These are phyloP conservation scores for Prunus salicina DNA, from an alignment of 306 rosid species.

Conservation along the genomic window DNA sequence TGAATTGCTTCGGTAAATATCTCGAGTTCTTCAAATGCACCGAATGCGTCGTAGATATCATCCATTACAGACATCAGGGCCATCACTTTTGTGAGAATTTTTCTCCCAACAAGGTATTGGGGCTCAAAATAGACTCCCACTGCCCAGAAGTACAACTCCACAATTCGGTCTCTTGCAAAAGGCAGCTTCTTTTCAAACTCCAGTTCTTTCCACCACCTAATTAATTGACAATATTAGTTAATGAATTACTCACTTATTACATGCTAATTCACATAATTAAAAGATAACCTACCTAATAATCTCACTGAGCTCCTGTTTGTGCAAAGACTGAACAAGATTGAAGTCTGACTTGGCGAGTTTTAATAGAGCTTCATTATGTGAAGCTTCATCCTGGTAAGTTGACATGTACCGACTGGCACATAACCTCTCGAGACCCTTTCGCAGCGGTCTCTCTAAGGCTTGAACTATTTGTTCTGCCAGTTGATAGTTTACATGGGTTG, in stretches of 20 bases:
- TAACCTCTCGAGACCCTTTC: constrained; percentile 10
- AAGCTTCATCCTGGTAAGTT: constrained; percentile 22
- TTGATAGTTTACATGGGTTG: not conserved
- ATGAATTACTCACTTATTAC: too few species aligned
- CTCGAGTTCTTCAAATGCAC: constrained; percentile 10
- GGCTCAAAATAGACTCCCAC: too few species aligned
- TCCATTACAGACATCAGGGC: constrained; percentile 20
- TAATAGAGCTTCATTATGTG: constrained; percentile 24
- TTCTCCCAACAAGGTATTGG: too few species aligned
- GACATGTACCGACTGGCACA: constrained; percentile 3
- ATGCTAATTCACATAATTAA: too few species aligned
- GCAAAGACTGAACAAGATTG: constrained; percentile 20
- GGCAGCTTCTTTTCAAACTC: constrained; percentile 21
- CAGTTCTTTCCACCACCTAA: constrained; percentile 47
- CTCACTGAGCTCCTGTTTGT: constrained; percentile 22
- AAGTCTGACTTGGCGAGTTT: constrained; percentile 30
- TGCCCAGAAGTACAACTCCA: constrained; percentile 37
- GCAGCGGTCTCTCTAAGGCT: not conserved
- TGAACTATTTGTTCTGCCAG: constrained; percentile 1
- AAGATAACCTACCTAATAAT: constrained; percentile 12
- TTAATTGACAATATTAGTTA: too few species aligned
- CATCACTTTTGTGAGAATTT: constrained; percentile 2
- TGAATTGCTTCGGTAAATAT: not conserved
- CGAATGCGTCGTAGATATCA: constrained; percentile 35
- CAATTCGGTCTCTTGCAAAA: constrained; percentile 32